Evolutionary conservation across 2,329 filamentous ascomycete genomes (phyloP), one percentile per base, ranked within the genome.

Genomic region (Epichloe sibirici): DNA sequence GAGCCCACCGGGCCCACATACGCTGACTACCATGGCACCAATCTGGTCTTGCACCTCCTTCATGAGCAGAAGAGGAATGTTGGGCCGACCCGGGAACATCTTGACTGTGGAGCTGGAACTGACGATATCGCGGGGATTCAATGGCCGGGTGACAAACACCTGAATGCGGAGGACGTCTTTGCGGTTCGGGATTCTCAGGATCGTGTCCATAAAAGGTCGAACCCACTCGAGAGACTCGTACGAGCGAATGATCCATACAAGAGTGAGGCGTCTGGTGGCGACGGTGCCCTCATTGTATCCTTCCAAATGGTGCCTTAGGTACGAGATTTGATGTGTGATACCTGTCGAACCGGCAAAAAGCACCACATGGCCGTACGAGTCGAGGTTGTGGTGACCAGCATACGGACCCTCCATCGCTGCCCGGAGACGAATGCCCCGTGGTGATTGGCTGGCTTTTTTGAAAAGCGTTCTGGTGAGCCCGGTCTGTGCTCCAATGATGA

Each of bases 281-380:
- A 90, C 82, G 1, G 83, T 90, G 54, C 82, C 80, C 1, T 80
- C 73, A 51, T 81, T 80, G 66, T 79, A 85, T 4, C 85, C 85
- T 51, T 82, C 71, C 54, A 91, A 77, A 4, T 91, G 74, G 49
- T 93, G 85, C 52, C 83, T 84, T 8, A 96, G 78, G 66, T 94
- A 95, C 37, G 90, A 88, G 34, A 97, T 81, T 66, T 95, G 90
- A 67, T 97, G 91, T 1, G 91, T 95, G 69, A 98, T 97, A 56
- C 93, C 93, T 5, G 93, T 90, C 53, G 91, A 88, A 53, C 90
- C 90, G 12, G 91, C 90, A 64, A 96, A 90, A 53, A 98, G 83
- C 57, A 98, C 80, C 45, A 85, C 83, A 44, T 94, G 93, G 40
- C 93, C 91, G 68, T 96, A 97, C 7, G 90, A 96, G 68, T 90